A percentile compares a stretch with the other conserved stretches of the same genome.
phyloP scores from a whole-genome alignment of 345 rosid genomes.

The Acer yangbiense region DNA sequence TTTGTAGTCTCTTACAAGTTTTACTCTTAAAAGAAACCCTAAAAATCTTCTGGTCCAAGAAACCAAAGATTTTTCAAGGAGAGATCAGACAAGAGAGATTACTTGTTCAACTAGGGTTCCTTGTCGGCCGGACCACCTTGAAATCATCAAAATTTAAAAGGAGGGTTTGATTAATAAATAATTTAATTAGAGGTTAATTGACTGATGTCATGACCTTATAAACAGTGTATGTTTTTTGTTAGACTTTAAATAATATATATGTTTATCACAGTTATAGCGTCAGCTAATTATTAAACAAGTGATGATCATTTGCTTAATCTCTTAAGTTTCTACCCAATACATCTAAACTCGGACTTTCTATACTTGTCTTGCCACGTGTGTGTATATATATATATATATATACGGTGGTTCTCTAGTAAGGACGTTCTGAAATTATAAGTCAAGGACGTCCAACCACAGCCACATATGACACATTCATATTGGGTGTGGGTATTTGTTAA shows the following conservation, averaged over 20 bases:
- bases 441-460: too few species aligned
- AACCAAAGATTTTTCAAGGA: slow-evolving; percentile 24
- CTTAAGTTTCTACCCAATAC: slow-evolving; percentile 76
- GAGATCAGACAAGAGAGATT: slow-evolving; percentile 31
- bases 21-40: slow-evolving; percentile 22
- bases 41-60: slow-evolving; percentile 24
- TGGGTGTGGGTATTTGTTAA: too few species aligned
- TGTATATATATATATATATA: too few species aligned
- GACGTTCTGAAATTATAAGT: too few species aligned
- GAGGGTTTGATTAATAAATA: slow-evolving; percentile 31
- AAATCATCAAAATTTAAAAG: slow-evolving; percentile 25
- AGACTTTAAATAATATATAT: slow-evolving; percentile 13
- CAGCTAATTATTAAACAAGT: slow-evolving; percentile 56
- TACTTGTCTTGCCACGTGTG: slow-evolving; percentile 42
- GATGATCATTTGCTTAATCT: slow-evolving; percentile 59
- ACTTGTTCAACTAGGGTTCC: slow-evolving; percentile 57
- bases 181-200: slow-evolving; percentile 15
- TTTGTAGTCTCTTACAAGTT: slow-evolving; percentile 37
- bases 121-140: slow-evolving; percentile 48
- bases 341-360: slow-evolving; percentile 68
- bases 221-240: slow-evolving; percentile 14
- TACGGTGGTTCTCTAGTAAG: too few species aligned
- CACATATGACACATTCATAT: too few species aligned
- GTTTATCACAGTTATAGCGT: slow-evolving; percentile 28
- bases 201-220: slow-evolving; percentile 43